Evolutionary conservation across 768 basidiomycete species (phyloP).

Genomic region (Butyriboletus loyo): DNA sequence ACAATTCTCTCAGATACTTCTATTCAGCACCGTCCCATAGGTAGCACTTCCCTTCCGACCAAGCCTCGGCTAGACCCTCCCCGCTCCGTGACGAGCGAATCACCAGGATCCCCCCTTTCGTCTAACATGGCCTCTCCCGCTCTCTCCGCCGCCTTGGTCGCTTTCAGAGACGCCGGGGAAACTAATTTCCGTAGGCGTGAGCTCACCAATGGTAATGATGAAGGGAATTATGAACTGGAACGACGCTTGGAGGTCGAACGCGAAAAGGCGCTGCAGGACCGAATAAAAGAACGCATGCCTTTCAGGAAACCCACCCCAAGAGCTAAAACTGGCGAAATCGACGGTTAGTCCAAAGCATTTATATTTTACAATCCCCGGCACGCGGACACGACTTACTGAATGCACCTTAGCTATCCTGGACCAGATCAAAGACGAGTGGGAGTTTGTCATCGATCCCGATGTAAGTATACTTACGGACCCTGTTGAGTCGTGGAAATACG

Average conservation of each 20-base stretch:
- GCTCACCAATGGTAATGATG: constrained; percentile 50
- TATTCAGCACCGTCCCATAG: constrained; percentile 31
- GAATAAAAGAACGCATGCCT: constrained; percentile 66
- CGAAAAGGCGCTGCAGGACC: constrained; percentile 63
- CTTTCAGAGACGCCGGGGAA: constrained; percentile 58
- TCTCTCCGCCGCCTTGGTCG: constrained; percentile 57
- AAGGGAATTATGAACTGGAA: constrained; percentile 55
- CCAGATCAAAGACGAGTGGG: constrained; percentile 88
- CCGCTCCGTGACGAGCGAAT: constrained; percentile 15
- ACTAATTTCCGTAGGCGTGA: constrained; percentile 52
- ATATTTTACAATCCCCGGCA: neutral
- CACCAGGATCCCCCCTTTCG: constrained; percentile 19
- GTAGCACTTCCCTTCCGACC: constrained; percentile 17
- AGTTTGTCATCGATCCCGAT: constrained; percentile 78
- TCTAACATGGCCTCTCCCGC: constrained; percentile 43
- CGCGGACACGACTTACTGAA: constrained; percentile 1
- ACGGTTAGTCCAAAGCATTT: constrained; percentile 52
- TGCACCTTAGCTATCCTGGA: constrained; percentile 65
- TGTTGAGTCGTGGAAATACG: constrained; percentile 2
- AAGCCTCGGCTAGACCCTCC: constrained; percentile 17
- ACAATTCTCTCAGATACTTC: constrained; percentile 47
- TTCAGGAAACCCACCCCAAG: constrained; percentile 51
- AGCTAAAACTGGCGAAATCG: constrained; percentile 75
- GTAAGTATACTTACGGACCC: constrained; percentile 40
- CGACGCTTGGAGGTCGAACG: constrained; percentile 59